Base-by-base conservation (phyloP, 1,284 basidiomycete species). In the Gymnopus androsaceus region DNA sequence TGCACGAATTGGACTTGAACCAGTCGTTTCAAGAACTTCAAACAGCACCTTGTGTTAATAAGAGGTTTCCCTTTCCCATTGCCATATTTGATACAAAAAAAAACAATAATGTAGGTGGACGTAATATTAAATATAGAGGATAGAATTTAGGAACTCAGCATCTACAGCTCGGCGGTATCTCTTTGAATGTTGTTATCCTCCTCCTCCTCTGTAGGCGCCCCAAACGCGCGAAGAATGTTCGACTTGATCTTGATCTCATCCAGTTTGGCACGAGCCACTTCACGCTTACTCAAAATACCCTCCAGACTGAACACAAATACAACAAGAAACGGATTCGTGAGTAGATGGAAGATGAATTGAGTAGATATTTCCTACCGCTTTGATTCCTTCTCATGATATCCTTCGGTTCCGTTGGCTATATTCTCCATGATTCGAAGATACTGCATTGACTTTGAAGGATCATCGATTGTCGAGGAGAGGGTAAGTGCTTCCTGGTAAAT, bases 341-440 rank as follows among this genome's bases (percentile, higher is more conserved):
- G n/a, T n/a, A n/a, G n/a, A n/a, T n/a, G n/a, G n/a, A n/a, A n/a
- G n/a, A n/a, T n/a, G n/a, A n/a, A n/a, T n/a, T n/a, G n/a, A n/a
- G n/a, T n/a, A n/a, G n/a, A 15, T 15, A 44, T 23, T 49, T 68
- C 87, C 66, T 65, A 94, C 88, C 96, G 84, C 66, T 83, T 85
- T 42, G 83, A 75, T 76, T 99, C 96, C 77, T 95, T 96, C 69
- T 84, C 80, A 54, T 98, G 68, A 76, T 96, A 98, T 30, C 74
- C 82, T 63, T 89, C 86, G 33, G 85, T 81, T 50, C 85, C 84
- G 55, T 81, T 85, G 30, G 83, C 74, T n/a, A 95, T 78, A 74
- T 96, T 95, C 73, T 94, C 88, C 91, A 98, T 95, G 42, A 95
- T 88, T 62, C 87, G 87, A 60, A 95, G 61, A 74, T 99, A 99